phyloP scores from a whole-genome alignment of 1,139 yeast species.

The Hyphopichia pseudoburtonii region DNA sequence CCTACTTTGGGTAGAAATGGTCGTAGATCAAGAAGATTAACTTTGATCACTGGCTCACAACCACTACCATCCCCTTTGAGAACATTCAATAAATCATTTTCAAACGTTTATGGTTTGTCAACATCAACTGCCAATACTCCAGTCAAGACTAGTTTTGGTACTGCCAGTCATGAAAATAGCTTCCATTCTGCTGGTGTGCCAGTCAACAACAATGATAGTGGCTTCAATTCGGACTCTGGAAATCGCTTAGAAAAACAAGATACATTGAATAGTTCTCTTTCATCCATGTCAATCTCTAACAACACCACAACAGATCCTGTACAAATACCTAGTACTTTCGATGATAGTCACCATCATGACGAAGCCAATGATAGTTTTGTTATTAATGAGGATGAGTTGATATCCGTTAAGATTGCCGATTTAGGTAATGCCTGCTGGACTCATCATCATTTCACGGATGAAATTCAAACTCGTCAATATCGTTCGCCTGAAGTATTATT shows the following conservation, averaged over 20 bases:
- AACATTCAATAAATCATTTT: conserved; percentile 40
- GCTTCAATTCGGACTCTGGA: conserved; percentile 1
- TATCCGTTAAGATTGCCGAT: conserved; percentile 51
- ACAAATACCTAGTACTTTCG: conserved; percentile 20
- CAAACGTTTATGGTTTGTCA: conserved; percentile 40
- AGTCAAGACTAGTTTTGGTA: conserved; percentile 23
- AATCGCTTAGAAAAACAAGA: conserved; percentile 9
- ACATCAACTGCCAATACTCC: conserved; percentile 46
- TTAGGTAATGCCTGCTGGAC: conserved; percentile 54
- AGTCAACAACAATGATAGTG: conserved; percentile 1
- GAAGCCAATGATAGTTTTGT: conserved; percentile 13
- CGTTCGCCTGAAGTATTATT: conserved; percentile 48
- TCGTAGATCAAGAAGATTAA: conserved; percentile 66
- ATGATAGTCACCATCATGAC: conserved; percentile 9
- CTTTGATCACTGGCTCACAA: conserved; percentile 82
- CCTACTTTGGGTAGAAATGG: conserved; percentile 48
- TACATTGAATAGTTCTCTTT: conserved; percentile 38
- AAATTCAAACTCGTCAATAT: conserved; percentile 51
- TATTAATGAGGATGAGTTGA: conserved; percentile 46
- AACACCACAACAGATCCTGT: conserved; percentile 25
- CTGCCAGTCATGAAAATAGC: conserved; percentile 10
- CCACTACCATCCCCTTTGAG: conserved; percentile 80
- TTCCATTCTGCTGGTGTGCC: conserved; percentile 1
- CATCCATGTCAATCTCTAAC: conserved; percentile 44
- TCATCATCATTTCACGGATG: conserved; percentile 51